A percentile compares a stretch with the other conserved stretches of the same genome.
Evolutionary conservation across 2,329 filamentous ascomycete genomes (phyloP).

Genomic region (Clonostachys chloroleuca): DNA sequence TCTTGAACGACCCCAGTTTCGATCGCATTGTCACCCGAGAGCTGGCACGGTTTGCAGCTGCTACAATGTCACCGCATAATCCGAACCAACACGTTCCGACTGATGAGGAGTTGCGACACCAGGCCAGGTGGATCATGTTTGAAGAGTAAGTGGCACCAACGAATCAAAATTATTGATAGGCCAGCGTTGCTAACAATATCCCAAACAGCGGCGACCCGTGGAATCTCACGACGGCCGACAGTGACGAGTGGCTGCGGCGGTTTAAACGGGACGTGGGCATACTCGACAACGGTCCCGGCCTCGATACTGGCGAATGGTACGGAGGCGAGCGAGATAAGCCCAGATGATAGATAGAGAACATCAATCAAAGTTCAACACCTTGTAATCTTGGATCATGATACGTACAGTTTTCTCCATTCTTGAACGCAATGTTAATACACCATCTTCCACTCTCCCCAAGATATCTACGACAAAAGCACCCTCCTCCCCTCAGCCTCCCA

Average conservation of each 20-base stretch:
- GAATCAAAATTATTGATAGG: background rate
- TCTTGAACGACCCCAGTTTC: constrained; percentile 16
- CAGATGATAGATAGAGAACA: too few relatives aligned
- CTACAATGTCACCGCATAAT: constrained; percentile 20
- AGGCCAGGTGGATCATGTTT: constrained; percentile 23
- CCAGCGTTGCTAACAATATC: background rate
- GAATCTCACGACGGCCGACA: constrained; percentile 54
- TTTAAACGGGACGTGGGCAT: constrained; percentile 51
- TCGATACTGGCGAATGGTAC: too few relatives aligned
- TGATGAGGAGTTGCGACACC: constrained; percentile 24
- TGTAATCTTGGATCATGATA: too few relatives aligned
- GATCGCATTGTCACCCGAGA: constrained; percentile 12
- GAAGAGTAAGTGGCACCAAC: constrained; percentile 15
- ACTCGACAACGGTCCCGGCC: constrained; percentile 1
- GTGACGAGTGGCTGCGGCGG: constrained; percentile 49
- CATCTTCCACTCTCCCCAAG: too few relatives aligned
- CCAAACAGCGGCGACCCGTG: constrained; percentile 47
- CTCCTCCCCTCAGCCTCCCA: too few relatives aligned
- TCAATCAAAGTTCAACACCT: too few relatives aligned
- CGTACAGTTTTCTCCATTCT: too few relatives aligned
- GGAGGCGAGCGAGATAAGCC: too few relatives aligned
- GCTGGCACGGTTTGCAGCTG: constrained; percentile 14
- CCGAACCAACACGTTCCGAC: constrained; percentile 20
- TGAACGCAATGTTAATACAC: too few relatives aligned
- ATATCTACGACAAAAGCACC: too few relatives aligned